A percentile compares a stretch with the other conserved stretches of the same genome.
phyloP scores from a whole-genome alignment of 2,329 filamentous ascomycete genomes.

The Sclerotinia trifoliorum region DNA sequence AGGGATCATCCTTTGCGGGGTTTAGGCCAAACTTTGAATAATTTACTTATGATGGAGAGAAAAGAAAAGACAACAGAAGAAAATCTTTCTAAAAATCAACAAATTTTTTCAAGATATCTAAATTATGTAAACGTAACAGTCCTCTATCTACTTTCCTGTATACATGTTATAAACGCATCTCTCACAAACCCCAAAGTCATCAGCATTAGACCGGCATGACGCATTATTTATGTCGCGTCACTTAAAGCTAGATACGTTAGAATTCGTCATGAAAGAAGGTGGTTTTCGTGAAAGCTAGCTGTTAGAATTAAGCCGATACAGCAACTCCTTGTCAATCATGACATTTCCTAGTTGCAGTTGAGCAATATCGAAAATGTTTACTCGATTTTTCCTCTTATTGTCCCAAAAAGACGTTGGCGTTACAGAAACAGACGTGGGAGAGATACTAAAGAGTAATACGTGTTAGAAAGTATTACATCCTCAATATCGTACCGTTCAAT shows the following conservation, averaged over 20 bases:
- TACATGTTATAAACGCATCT: neutral
- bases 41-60: too few species aligned
- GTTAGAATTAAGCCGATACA: neutral
- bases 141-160: neutral
- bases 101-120: neutral
- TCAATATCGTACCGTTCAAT: neutral
- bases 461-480: neutral
- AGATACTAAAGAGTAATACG: neutral
- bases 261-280: neutral
- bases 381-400: neutral
- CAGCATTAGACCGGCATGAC: neutral
- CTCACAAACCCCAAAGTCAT: neutral
- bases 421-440: neutral
- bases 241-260: too few species aligned
- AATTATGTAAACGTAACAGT: neutral
- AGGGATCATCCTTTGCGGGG: conserved; percentile 11
- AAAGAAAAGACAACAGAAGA: neutral
- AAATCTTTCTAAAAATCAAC: neutral
- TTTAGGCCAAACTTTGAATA: neutral
- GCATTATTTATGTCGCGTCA: neutral
- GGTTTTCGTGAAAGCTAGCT: too few species aligned
- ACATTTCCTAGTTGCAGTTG: neutral
- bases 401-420: neutral
- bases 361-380: neutral
- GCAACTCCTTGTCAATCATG: neutral